Evolutionary conservation across 2,329 filamentous ascomycete genomes (phyloP).

Genomic region (Dactylellina leptospora): DNA sequence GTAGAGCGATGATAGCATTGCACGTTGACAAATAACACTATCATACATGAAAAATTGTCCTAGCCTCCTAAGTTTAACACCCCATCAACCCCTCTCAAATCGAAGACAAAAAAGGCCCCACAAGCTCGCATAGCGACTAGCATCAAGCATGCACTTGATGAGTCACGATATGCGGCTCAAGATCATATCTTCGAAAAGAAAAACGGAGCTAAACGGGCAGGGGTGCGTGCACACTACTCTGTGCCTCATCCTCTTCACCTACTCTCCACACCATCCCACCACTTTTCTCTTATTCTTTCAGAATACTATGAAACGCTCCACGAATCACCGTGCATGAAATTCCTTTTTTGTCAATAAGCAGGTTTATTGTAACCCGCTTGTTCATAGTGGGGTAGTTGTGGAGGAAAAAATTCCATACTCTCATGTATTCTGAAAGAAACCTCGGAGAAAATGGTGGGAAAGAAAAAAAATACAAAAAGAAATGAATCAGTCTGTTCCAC

Average conservation of each 20-base stretch:
- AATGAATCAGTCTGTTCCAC: conserved; percentile 36
- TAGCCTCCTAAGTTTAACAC: conserved; percentile 6
- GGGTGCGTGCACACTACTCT: conserved; percentile 10
- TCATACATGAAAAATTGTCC: conserved; percentile 19
- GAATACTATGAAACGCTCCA: conserved; percentile 41
- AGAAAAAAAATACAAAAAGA: conserved; percentile 7
- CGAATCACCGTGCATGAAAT: conserved; percentile 11
- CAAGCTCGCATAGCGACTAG: background rate
- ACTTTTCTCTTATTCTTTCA: conserved; percentile 11
- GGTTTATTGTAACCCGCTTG: background rate
- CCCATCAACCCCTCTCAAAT: conserved; percentile 10
- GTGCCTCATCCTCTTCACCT: conserved; percentile 10
- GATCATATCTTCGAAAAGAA: background rate
- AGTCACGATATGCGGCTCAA: conserved; percentile 19
- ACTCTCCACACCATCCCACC: conserved; percentile 11
- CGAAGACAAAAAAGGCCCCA: background rate
- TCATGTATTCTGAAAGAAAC: conserved; percentile 26
- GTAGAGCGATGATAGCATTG: conserved; percentile 36
- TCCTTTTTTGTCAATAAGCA: background rate
- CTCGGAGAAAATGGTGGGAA: conserved; percentile 1
- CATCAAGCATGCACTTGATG: conserved; percentile 6
- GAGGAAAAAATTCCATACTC: conserved; percentile 28
- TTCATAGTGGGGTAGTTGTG: background rate
- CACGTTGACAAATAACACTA: conserved; percentile 18
- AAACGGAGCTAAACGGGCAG: conserved; percentile 25